A percentile compares a stretch with the other conserved stretches of the same genome.
phyloP scores from a whole-genome alignment of 768 basidiomycete genomes.

The Phylloporus scabripes region DNA sequence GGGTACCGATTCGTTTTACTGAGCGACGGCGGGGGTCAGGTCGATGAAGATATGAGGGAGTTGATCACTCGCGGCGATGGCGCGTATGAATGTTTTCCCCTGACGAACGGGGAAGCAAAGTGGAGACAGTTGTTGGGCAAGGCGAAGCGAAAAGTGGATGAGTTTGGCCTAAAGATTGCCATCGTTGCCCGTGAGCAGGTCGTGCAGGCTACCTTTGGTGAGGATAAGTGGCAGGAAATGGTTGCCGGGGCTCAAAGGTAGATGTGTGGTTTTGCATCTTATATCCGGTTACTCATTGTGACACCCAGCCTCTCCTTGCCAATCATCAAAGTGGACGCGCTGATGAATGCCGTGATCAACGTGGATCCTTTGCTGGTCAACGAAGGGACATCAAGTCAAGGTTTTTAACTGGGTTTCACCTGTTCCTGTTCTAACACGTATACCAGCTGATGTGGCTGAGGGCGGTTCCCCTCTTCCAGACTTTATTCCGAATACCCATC shows the following conservation, averaged over 20 bases:
- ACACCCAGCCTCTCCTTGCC: constrained; percentile 35
- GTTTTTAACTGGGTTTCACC: background rate
- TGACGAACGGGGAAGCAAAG: constrained; percentile 43
- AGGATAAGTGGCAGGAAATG: constrained; percentile 50
- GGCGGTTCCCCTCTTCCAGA: constrained; percentile 40
- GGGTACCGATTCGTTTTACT: constrained; percentile 55
- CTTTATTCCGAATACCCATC: constrained; percentile 47
- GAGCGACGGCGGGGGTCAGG: constrained; percentile 48
- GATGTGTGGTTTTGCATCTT: constrained; percentile 7
- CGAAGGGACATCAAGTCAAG: constrained; percentile 16
- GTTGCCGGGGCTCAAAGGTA: constrained; percentile 48
- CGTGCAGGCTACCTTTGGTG: constrained; percentile 47
- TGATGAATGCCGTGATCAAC: constrained; percentile 47
- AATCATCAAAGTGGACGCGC: constrained; percentile 40
- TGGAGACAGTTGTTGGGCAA: constrained; percentile 50
- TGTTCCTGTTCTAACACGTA: background rate
- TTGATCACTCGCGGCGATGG: constrained; percentile 55
- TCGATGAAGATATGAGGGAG: constrained; percentile 45
- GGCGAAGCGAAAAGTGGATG: constrained; percentile 42
- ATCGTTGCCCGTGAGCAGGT: constrained; percentile 47
- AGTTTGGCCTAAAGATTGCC: constrained; percentile 42
- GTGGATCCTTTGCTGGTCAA: constrained; percentile 32
- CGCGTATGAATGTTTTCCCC: constrained; percentile 56
- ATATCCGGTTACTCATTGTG: constrained; percentile 4
- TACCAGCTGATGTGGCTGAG: constrained; percentile 5